A percentile compares a stretch with the other conserved stretches of the same genome.
phyloP scores from a whole-genome alignment of 768 basidiomycete genomes.

The Dacryopinax spathularia region DNA sequence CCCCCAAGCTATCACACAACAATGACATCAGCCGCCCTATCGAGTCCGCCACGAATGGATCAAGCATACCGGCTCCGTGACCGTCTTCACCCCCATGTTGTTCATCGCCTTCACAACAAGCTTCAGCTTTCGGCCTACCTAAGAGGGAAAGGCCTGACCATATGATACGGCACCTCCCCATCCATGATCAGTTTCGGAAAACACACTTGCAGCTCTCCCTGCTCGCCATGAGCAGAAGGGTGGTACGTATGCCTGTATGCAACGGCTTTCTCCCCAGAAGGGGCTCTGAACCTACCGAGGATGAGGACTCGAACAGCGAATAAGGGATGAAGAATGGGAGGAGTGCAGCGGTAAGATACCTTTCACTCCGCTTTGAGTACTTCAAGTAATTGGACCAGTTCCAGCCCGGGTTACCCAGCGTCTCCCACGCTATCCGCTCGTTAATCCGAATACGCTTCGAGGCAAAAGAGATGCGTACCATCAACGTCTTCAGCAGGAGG shows the following conservation, averaged over 20 bases:
- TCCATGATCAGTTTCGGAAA: not conserved
- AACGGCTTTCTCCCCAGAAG: not conserved
- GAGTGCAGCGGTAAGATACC: too few relatives aligned
- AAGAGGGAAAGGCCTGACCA: not conserved
- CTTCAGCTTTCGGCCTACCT: not conserved
- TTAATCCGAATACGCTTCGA: slow-evolving; percentile 19
- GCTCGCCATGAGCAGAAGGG: not conserved
- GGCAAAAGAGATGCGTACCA: slow-evolving; percentile 22
- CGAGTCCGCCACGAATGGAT: not conserved
- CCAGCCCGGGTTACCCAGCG: slow-evolving; percentile 42
- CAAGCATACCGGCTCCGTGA: not conserved
- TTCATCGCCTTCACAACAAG: not conserved
- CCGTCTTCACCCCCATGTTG: not conserved
- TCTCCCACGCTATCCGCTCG: slow-evolving; percentile 28
- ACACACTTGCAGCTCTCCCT: not conserved
- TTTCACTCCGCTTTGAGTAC: slow-evolving; percentile 29
- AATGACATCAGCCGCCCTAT: not conserved
- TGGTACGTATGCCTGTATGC: not conserved
- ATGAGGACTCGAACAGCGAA: too few relatives aligned
- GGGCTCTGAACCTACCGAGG: not conserved
- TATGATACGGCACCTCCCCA: not conserved
- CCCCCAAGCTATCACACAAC: not conserved
- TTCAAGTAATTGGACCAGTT: slow-evolving; percentile 35
- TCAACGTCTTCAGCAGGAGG: not conserved
- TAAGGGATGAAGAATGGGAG: too few relatives aligned